Percentiles rank a stretch among this genome's conserved stretches.
These are phyloP conservation scores for Cytospora chrysosperma DNA, from an alignment of 2,329 filamentous ascomycete genomes.

Conservation along the genomic window DNA sequence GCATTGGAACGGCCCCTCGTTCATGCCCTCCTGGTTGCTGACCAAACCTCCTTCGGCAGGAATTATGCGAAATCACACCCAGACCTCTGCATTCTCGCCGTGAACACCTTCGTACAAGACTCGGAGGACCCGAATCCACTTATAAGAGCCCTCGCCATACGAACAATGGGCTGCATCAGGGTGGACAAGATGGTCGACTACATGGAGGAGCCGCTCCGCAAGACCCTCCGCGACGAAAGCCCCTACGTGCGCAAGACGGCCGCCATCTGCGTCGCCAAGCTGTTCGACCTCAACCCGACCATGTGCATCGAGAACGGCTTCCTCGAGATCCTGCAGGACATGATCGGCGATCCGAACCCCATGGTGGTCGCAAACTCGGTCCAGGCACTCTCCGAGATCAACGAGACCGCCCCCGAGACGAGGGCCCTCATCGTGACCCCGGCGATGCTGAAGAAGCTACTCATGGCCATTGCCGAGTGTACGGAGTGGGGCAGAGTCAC, in stretches of 20 bases:
- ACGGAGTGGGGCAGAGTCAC: conserved; percentile 98
- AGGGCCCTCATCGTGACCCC: conserved; percentile 80
- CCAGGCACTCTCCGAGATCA: conserved; percentile 87
- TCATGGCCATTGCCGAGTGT: conserved; percentile 96
- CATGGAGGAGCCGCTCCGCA: conserved; percentile 96
- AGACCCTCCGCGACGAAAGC: conserved; percentile 94
- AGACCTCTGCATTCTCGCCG: conserved; percentile 95
- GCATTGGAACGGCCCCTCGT: conserved; percentile 12
- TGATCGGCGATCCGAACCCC: conserved; percentile 96
- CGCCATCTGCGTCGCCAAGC: conserved; percentile 94
- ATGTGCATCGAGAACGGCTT: conserved; percentile 98
- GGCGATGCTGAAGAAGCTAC: conserved; percentile 84
- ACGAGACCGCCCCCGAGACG: conserved; percentile 86
- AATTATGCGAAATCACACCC: conserved; percentile 99
- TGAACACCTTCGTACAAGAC: conserved; percentile 99
- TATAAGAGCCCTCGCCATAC: conserved; percentile 88
- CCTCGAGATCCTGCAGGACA: conserved; percentile 85
- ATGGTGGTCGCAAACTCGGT: conserved; percentile 99
- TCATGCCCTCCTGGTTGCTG: conserved; percentile 22
- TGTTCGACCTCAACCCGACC: conserved; percentile 89
- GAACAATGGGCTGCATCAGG: conserved; percentile 97
- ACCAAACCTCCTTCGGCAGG: conserved; percentile 49
- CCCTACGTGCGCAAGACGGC: conserved; percentile 98
- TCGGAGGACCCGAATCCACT: conserved; percentile 97
- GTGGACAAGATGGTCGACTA: conserved; percentile 99